Conservation (phyloP, 2,329 filamentous ascomycete species). For the Fusarium sp. region DNA sequence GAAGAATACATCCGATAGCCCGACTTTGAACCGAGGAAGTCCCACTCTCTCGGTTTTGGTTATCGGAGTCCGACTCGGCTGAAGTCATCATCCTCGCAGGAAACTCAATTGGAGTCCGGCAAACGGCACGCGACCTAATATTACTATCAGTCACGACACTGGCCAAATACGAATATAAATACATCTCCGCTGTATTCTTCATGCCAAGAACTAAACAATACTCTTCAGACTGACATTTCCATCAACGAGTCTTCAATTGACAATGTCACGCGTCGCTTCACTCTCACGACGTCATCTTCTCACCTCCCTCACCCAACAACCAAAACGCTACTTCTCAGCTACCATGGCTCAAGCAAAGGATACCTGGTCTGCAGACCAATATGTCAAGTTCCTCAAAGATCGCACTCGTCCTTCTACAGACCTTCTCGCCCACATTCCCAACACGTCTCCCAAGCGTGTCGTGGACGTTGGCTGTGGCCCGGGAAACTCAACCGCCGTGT, state of each 20-base stretch:
- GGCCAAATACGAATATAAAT: not conserved
- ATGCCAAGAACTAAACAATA: not conserved
- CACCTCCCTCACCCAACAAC: not conserved
- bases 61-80: conserved; percentile 9
- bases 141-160: not conserved
- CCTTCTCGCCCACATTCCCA: conserved; percentile 58
- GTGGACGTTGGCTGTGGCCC: conserved; percentile 70
- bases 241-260: not conserved
- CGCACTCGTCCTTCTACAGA: conserved; percentile 64
- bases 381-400: conserved; percentile 63
- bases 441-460: conserved; percentile 53
- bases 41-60: conserved; percentile 13
- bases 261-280: conserved; percentile 1
- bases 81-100: not conserved
- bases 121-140: not conserved
- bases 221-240: not conserved
- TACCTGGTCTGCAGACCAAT: conserved; percentile 64
- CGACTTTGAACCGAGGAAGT: not conserved
- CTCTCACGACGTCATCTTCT: conserved; percentile 17
- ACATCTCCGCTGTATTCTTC: accelerated
- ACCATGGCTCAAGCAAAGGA: conserved; percentile 29
- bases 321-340: not conserved
- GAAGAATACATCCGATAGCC: not conserved
- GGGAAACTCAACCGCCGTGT: conserved; percentile 64
- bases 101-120: not conserved